These are phyloP conservation scores for Kazachstania africana DNA, from an alignment of 805 yeast species.

Conservation along the genomic window DNA sequence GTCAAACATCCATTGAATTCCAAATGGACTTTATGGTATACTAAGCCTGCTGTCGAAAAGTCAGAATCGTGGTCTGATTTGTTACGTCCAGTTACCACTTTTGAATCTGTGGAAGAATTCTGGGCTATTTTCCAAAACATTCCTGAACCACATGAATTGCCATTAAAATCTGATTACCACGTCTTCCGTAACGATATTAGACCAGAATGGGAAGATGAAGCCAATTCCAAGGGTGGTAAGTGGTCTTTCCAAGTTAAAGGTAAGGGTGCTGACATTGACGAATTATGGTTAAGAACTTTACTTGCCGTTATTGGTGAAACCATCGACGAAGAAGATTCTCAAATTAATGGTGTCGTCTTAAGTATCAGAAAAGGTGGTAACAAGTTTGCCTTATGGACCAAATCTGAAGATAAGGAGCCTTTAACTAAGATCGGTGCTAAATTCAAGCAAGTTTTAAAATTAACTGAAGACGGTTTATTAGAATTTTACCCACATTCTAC, in stretches of 20 bases:
- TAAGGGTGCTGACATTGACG: conserved; percentile 58
- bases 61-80: conserved; percentile 86
- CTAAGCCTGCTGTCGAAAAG: conserved; percentile 75
- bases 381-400: conserved; percentile 91
- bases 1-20: conserved; percentile 72
- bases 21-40: conserved; percentile 95
- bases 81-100: conserved; percentile 83
- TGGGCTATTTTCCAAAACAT: conserved; percentile 96
- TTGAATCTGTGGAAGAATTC: conserved; percentile 93
- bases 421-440: conserved; percentile 71
- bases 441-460: conserved; percentile 74
- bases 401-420: conserved; percentile 52
- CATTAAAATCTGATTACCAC: conserved; percentile 87
- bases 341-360: conserved; percentile 89
- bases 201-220: conserved; percentile 97
- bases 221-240: conserved; percentile 85
- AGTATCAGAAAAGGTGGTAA: conserved; percentile 72
- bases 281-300: conserved; percentile 82
- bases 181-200: conserved; percentile 86
- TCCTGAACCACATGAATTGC: conserved; percentile 85
- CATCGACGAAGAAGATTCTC: conserved; percentile 69
- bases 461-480: conserved; percentile 60
- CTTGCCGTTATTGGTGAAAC: conserved; percentile 92
- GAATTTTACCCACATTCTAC: conserved; percentile 46
- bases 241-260: conserved; percentile 74